A percentile compares a stretch with the other conserved stretches of the same genome.
Evolutionary conservation across 2,329 filamentous ascomycete genomes (phyloP).

Genomic region (Colletotrichum spaethianum): DNA sequence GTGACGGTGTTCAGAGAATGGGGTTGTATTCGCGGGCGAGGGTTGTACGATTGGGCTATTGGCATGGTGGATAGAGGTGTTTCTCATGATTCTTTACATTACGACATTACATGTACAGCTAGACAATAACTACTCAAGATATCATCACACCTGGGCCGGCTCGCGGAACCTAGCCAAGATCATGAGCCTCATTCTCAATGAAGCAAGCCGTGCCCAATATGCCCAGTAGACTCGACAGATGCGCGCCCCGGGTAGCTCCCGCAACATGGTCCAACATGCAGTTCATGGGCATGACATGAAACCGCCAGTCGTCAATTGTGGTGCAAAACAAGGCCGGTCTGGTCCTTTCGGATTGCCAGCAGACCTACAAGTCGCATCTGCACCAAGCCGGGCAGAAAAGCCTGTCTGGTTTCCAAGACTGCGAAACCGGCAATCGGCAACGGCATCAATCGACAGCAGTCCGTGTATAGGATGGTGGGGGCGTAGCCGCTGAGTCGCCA

Average conservation of each 20-base stretch:
- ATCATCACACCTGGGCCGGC: not conserved
- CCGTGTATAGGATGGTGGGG: not conserved
- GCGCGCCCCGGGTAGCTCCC: not conserved
- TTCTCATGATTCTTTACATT: conserved; percentile 1
- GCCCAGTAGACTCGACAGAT: not conserved
- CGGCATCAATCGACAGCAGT: not conserved
- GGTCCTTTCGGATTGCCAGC: not conserved
- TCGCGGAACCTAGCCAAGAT: not conserved
- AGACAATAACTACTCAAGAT: not conserved
- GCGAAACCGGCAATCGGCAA: not conserved
- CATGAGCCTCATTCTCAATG: not conserved
- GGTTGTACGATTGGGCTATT: not conserved
- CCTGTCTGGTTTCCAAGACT: not conserved
- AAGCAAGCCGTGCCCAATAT: not conserved
- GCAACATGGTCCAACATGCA: too few species aligned
- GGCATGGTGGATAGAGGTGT: too few species aligned
- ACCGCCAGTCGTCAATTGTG: not conserved
- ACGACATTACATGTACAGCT: conserved; percentile 20
- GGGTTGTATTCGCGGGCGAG: not conserved
- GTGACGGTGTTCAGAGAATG: not conserved
- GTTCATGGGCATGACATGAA: not conserved
- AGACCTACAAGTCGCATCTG: not conserved
- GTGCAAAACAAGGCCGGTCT: not conserved
- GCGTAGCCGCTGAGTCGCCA: not conserved
- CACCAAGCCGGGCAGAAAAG: not conserved